Conservation (phyloP, 352 stramenopile species). For the Aphanomyces euteiches region DNA sequence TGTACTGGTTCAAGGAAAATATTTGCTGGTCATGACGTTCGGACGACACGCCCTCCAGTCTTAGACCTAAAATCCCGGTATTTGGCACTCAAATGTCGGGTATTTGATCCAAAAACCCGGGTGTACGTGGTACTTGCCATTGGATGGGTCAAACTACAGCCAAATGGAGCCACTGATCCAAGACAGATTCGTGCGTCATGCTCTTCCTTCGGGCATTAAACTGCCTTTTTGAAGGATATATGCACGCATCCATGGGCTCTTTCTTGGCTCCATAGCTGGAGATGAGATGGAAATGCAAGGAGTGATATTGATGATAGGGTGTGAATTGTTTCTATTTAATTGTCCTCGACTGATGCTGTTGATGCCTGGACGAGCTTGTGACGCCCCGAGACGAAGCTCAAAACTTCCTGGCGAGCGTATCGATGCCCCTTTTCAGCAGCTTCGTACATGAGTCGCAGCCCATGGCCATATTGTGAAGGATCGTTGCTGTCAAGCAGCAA, state of each 20-base stretch:
- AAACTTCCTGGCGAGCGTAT: constrained; percentile 20
- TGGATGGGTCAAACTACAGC: too few relatives aligned
- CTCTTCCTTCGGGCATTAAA: too few relatives aligned
- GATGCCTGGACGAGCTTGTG: constrained; percentile 1
- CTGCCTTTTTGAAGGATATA: too few relatives aligned
- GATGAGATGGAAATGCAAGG: too few relatives aligned
- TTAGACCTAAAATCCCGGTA: neutral
- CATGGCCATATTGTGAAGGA: neutral
- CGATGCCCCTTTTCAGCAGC: constrained; percentile 18
- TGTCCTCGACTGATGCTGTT: neutral
- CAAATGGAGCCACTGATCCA: too few relatives aligned
- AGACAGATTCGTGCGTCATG: too few relatives aligned
- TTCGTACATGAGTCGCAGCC: constrained; percentile 14
- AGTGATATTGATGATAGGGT: neutral
- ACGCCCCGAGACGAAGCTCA: neutral
- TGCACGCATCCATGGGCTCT: too few relatives aligned
- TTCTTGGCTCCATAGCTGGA: too few relatives aligned
- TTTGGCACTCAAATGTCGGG: neutral
- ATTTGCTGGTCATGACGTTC: too few relatives aligned
- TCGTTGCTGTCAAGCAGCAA: constrained; percentile 6
- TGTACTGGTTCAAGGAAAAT: neutral
- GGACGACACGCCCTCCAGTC: neutral
- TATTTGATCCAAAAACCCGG: neutral
- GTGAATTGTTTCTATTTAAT: neutral
- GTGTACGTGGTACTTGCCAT: too few relatives aligned